Conservation (phyloP, 345 rosid species). For the Eucalyptus curtisii region DNA sequence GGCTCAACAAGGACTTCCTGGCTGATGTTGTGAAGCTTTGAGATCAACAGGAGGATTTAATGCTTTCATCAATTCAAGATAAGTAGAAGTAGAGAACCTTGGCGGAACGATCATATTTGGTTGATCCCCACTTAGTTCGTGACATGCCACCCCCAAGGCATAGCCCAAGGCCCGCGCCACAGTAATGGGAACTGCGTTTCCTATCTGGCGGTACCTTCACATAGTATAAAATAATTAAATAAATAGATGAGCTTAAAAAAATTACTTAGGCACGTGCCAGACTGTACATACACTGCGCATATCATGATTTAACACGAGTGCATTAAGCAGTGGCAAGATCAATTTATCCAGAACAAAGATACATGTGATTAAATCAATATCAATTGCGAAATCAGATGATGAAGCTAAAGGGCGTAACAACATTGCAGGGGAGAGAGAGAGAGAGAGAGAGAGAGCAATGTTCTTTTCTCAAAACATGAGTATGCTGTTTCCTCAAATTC, state of each 20-base stretch:
- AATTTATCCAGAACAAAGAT: neutral
- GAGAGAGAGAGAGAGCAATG: neutral
- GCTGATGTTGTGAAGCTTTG: neutral
- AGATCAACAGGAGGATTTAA: neutral
- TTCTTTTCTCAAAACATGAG: neutral
- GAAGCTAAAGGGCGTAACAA: neutral
- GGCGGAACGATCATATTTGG: conserved; percentile 58
- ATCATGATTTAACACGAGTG: neutral
- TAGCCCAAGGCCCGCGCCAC: conserved; percentile 81
- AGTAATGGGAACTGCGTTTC: conserved; percentile 80
- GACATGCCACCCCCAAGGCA: conserved; percentile 60
- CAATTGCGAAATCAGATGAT: neutral
- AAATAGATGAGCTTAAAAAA: neutral
- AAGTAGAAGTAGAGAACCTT: conserved; percentile 61
- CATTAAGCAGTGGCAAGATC: neutral
- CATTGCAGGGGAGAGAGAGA: neutral
- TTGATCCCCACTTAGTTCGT: conserved; percentile 20
- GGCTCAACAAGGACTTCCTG: neutral
- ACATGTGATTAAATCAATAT: neutral
- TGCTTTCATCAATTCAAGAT: conserved; percentile 8
- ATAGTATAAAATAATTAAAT: neutral
- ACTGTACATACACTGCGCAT: neutral
- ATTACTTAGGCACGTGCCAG: neutral
- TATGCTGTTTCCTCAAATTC: neutral
- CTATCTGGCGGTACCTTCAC: conserved; percentile 76